phyloP scores from a whole-genome alignment of 306 rosid genomes.

The Ammopiptanthus mongolicus region DNA sequence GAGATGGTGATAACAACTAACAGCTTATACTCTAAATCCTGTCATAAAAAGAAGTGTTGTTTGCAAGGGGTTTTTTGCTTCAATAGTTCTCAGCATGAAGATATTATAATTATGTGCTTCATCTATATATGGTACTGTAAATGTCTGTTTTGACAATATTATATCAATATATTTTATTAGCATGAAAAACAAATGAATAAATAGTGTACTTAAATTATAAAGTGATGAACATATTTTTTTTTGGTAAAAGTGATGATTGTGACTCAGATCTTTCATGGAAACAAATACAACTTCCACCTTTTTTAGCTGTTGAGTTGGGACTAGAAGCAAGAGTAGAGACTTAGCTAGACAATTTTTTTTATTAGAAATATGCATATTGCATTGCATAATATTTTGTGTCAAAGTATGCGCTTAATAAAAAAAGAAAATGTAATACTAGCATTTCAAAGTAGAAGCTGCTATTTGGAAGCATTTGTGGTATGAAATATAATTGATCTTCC shows the following conservation, averaged over 20 bases:
- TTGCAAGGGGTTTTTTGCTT: not conserved
- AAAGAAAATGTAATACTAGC: not conserved
- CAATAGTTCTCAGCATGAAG: conserved; percentile 1
- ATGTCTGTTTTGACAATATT: not conserved
- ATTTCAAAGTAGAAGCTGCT: conserved; percentile 2
- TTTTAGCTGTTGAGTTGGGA: not conserved
- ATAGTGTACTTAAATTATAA: not conserved
- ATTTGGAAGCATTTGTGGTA: not conserved
- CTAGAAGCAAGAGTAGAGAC: not conserved
- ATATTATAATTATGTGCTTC: not conserved
- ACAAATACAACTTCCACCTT: not conserved
- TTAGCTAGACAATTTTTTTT: not conserved
- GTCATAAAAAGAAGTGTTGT: not conserved
- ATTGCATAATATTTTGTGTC: not conserved
- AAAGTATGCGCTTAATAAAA: not conserved
- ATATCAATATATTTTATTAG: not conserved
- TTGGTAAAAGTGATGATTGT: not conserved
- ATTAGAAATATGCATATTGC: not conserved
- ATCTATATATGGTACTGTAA: not conserved
- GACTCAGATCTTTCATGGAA: not conserved
- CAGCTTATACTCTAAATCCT: conserved; percentile 2
- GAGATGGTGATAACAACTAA: not conserved
- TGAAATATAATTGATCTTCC: not conserved
- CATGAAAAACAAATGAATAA: not conserved
- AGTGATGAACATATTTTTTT: not conserved